A percentile compares a stretch with the other conserved stretches of the same genome.
Conservation (phyloP, 148 eudicot species). For the Dianthus caryophyllus region DNA sequence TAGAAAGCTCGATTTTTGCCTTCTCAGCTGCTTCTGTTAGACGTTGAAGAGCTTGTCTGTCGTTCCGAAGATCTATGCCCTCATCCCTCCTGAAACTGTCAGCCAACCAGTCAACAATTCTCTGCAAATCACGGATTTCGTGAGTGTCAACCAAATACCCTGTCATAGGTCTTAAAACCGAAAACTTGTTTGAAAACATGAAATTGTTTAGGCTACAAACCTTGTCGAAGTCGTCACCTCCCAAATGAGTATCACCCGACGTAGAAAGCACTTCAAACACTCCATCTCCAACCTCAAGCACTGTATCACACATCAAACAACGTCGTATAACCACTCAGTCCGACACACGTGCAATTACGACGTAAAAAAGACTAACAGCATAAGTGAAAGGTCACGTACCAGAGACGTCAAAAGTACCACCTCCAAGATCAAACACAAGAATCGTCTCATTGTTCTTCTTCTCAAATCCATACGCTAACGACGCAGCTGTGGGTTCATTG, state of each 20-base stretch:
- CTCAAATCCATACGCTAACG: slow-evolving; percentile 70
- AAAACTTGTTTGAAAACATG: background rate
- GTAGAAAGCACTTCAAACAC: slow-evolving; percentile 71
- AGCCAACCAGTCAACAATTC: slow-evolving; percentile 71
- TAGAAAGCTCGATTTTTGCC: slow-evolving; percentile 72
- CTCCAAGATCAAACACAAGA: slow-evolving; percentile 73
- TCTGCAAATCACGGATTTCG: slow-evolving; percentile 27
- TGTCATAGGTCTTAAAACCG: background rate
- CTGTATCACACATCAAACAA: slow-evolving; percentile 31
- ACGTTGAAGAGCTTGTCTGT: slow-evolving; percentile 71
- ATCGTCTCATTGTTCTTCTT: slow-evolving; percentile 65
- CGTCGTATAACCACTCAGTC: background rate
- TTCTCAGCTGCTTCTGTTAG: slow-evolving; percentile 69
- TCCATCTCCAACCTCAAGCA: slow-evolving; percentile 81
- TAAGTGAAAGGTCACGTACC: slow-evolving; percentile 25
- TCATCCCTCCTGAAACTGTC: slow-evolving; percentile 49
- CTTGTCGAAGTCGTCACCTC: slow-evolving; percentile 83
- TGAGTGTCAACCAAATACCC: background rate
- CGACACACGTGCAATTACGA: background rate
- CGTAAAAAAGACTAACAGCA: background rate
- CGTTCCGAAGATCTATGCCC: slow-evolving; percentile 62
- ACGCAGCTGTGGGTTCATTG: slow-evolving; percentile 76
- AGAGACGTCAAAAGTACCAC: slow-evolving; percentile 79
- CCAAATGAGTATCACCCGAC: slow-evolving; percentile 74
- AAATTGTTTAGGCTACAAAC: slow-evolving; percentile 22